phyloP scores from a whole-genome alignment of 1,284 basidiomycete species.

The Ceratobasidium sp. region DNA sequence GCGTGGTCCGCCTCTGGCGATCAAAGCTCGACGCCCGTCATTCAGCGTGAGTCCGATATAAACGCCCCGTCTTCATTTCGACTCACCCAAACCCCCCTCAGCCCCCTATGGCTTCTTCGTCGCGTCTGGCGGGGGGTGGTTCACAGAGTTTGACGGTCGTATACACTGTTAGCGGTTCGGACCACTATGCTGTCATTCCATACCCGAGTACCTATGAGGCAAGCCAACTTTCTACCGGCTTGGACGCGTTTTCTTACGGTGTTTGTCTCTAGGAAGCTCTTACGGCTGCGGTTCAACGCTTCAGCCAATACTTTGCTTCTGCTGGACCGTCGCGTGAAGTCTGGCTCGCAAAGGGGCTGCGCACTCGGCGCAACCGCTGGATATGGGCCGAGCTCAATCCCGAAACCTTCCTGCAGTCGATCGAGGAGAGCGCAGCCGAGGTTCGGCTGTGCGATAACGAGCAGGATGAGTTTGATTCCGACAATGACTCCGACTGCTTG shows the following conservation, averaged over 20 bases:
- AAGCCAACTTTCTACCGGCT: not conserved
- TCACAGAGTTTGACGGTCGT: slow-evolving; percentile 28
- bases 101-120: slow-evolving; percentile 20
- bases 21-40: slow-evolving; percentile 18
- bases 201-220: slow-evolving; percentile 38
- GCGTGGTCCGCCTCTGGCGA: slow-evolving; percentile 27
- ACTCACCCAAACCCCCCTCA: not conserved
- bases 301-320: slow-evolving; percentile 31
- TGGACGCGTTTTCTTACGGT: not conserved
- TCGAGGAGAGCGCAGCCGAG: slow-evolving; percentile 32
- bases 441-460: slow-evolving; percentile 37
- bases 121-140: not conserved
- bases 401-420: slow-evolving; percentile 15
- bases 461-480: slow-evolving; percentile 30
- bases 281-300: slow-evolving; percentile 36
- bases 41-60: slow-evolving; percentile 1
- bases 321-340: slow-evolving; percentile 24
- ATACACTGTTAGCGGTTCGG: slow-evolving; percentile 18
- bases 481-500: slow-evolving; percentile 35
- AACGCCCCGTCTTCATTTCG: not conserved
- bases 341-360: slow-evolving; percentile 35
- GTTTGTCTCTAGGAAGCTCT: slow-evolving; percentile 18
- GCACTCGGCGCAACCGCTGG: slow-evolving; percentile 35
- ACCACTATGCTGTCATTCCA: slow-evolving; percentile 38
- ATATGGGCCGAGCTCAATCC: slow-evolving; percentile 38